Base-by-base conservation (phyloP, 768 basidiomycete genomes). In the Mrakia gelida region DNA sequence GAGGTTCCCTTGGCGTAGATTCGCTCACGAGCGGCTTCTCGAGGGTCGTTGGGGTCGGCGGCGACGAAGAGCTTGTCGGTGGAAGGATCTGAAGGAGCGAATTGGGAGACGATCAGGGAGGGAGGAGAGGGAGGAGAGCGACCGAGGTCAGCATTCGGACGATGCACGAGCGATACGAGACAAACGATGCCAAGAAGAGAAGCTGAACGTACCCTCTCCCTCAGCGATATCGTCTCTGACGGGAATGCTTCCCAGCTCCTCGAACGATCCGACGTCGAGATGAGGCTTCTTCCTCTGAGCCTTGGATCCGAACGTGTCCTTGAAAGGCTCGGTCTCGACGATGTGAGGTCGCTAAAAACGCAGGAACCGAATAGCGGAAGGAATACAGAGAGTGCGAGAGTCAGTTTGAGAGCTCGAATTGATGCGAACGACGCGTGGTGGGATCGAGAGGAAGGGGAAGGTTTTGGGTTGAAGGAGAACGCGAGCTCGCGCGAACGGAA, bases 1-100 rank as follows among this genome's bases (percentile, higher is more conserved):
- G 94, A 96, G 1, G 95, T 98, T 54, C 96, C 96, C 85, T 98
- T 98, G 72, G 91, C 89, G 82, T 94, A 97, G 77, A 96, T 94
- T 15, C 95, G 94, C 81, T 96, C 95, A 81, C 91, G 92, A n/a
- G 82, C 82, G 26, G 81, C 77, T 13, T 77, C 62, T 30, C 76
- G 70, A 26, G 76, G 76, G 32, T 77, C 76, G 71, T 73, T 32
- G 18, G 56, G 59, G 49, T 72, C 68, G 49, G 70, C 54, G 52
- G 70, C 71, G 15, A 71, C 76, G 43, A 71, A 63, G n/a, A 77
- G 76, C 63, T 77, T 71, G 30, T 62, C 61, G 41, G 54, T 45
- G 23, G 76, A 65, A n/a, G 52, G 52, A 49, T 75, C 74, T 74
- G 34, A 52, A 16, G 49, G 18, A 52, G 49, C 16, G 88, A 85